Conservation (phyloP, 2,329 filamentous ascomycete species). For the Plenodomus tracheiphilus region DNA sequence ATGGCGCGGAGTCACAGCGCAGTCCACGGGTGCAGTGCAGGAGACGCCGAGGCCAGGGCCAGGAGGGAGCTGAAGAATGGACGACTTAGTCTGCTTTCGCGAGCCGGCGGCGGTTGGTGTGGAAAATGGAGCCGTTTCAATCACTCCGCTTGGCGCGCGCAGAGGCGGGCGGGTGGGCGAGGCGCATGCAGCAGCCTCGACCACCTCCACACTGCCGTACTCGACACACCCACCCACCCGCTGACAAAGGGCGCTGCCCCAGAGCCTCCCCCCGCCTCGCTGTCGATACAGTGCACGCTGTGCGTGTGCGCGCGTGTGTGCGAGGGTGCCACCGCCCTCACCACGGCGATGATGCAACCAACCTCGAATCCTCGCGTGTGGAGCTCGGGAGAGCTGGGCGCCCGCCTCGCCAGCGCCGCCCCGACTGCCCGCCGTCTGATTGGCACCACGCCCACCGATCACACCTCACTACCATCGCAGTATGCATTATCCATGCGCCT, state of each 20-base stretch:
- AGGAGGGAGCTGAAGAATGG: not conserved
- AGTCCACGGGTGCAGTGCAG: too few relatives aligned
- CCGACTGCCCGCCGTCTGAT: not conserved
- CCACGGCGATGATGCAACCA: slow-evolving; percentile 8
- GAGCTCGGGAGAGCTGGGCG: slow-evolving; percentile 1
- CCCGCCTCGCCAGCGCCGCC: too few relatives aligned
- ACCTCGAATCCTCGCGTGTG: slow-evolving; percentile 6
- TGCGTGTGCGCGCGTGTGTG: too few relatives aligned
- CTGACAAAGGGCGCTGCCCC: too few relatives aligned
- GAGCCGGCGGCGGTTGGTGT: slow-evolving; percentile 11
- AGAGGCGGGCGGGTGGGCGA: slow-evolving; percentile 6
- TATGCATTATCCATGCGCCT: not conserved
- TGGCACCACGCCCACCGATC: not conserved
- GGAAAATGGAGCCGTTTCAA: slow-evolving; percentile 18
- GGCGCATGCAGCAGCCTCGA: not conserved
- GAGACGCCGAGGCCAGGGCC: not conserved
- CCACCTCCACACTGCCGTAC: not conserved
- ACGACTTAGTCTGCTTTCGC: not conserved
- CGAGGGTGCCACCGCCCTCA: too few relatives aligned
- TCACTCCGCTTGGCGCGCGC: slow-evolving; percentile 15
- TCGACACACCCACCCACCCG: too few relatives aligned
- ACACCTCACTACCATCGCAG: too few relatives aligned
- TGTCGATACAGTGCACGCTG: too few relatives aligned
- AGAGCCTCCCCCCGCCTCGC: too few relatives aligned
- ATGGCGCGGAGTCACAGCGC: slow-evolving; percentile 7